Evolutionary conservation across 2,329 filamentous ascomycete genomes (phyloP).

Genomic region (Ascochyta fabae): DNA sequence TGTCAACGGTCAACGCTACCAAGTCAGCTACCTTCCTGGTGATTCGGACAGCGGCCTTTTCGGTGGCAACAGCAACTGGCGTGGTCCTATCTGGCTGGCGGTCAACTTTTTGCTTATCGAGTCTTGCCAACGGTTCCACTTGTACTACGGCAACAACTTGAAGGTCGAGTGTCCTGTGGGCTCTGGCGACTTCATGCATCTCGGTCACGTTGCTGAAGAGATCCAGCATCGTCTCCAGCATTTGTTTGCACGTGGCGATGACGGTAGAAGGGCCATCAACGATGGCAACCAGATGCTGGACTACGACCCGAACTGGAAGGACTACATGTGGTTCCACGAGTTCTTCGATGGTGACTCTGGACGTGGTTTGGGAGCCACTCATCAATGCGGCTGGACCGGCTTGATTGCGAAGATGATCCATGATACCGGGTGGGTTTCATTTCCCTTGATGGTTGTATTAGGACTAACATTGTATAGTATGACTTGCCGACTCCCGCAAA

Average conservation of each 20-base stretch:
- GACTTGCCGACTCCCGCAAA: slow-evolving; percentile 68
- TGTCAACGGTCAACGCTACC: slow-evolving; percentile 88
- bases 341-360: slow-evolving; percentile 95
- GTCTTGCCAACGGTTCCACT: slow-evolving; percentile 91
- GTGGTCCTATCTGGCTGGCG: slow-evolving; percentile 91
- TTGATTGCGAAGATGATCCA: slow-evolving; percentile 97
- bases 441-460: neutral
- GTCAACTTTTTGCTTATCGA: slow-evolving; percentile 96
- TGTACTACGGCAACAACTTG: slow-evolving; percentile 90
- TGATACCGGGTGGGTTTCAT: slow-evolving; percentile 80
- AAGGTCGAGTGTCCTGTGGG: slow-evolving; percentile 93
- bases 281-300: slow-evolving; percentile 83
- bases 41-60: slow-evolving; percentile 96
- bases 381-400: slow-evolving; percentile 97
- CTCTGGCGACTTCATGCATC: slow-evolving; percentile 92
- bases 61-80: slow-evolving; percentile 97
- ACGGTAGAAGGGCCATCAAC: slow-evolving; percentile 88
- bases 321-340: slow-evolving; percentile 94
- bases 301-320: slow-evolving; percentile 91
- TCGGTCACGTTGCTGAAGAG: slow-evolving; percentile 93
- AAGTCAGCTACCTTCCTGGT: slow-evolving; percentile 89
- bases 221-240: slow-evolving; percentile 94
- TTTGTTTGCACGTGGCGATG: slow-evolving; percentile 82
- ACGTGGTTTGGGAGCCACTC: slow-evolving; percentile 86
- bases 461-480: slow-evolving; percentile 54